Evolutionary conservation across 495 filamentous ascomycete genomes (phyloP), one percentile per base, ranked within the genome.

Genomic region (Neurospora sp.): DNA sequence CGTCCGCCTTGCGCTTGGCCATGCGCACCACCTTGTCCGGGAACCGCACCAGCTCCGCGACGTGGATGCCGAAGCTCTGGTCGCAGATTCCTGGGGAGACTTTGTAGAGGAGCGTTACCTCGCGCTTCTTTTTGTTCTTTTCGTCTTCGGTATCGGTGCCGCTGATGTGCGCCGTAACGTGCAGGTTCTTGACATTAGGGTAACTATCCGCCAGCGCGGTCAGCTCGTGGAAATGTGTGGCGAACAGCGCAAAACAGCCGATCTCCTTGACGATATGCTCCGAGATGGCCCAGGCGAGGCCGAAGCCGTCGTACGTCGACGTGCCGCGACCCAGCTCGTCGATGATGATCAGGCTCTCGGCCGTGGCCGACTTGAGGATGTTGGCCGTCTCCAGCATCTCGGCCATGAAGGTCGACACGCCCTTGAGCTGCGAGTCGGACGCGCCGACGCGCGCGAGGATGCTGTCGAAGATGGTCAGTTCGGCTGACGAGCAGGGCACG

Each of bases 321-420:
- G 96, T 99, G 70, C 96, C 96, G 72, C 96, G 92, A 38, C 96
- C 96, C n/a, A 99, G 89, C 82, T 99, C 96, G 82, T 99, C 96
- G 76, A 98, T 97, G 82, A 99, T 97, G 79, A 99, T 97, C 70
- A 99, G 86, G 6, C 91, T 94, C 77, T 98, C 96, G 8, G 90
- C 90, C 2, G 96, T 98, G 4, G 96, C 96, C 5, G 92, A 94
- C 82, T 98, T 98, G 78, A 99, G 91, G 74, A 99, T 99, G 77
- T 97, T 98, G 72, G 96, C 93, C 0, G 96, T 99, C 79, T 99
- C 96, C 37, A 99, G 87, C 96, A 99, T 99, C 84, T 99, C 96
- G 0, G 96, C 96, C 96, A 99, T 99, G 85, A 99, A 99, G 0
- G 96, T 99, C 48, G 93, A 97, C 8, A 99, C 96, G 42, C 96